Evolutionary conservation across 768 basidiomycete species (phyloP).

Genomic region (Rhizopogon sp.): DNA sequence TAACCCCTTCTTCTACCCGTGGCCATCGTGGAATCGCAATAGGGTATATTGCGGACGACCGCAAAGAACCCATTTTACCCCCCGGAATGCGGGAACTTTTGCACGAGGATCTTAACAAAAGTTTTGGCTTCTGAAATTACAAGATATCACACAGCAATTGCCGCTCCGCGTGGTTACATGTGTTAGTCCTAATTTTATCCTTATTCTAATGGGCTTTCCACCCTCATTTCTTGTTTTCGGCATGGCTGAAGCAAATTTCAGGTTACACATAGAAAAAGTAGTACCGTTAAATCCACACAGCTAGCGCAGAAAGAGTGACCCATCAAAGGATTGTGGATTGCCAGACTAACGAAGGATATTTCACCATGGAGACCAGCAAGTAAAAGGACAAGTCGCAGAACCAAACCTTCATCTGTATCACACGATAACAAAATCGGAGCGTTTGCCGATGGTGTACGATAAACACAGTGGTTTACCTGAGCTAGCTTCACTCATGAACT

Average conservation of each 20-base stretch:
- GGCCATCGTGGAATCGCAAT: neutral
- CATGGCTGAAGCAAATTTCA: neutral
- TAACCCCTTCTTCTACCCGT: neutral
- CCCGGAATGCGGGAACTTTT: conserved; percentile 87
- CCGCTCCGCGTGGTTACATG: neutral
- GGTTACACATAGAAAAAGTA: neutral
- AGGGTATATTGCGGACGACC: conserved; percentile 47
- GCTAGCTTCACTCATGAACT: no score
- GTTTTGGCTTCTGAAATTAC: conserved; percentile 68
- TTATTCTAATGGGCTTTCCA: neutral
- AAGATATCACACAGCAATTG: neutral
- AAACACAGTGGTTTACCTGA: no score
- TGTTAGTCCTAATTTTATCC: neutral
- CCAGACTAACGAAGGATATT: neutral
- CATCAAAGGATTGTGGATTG: neutral
- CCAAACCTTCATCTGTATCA: no score
- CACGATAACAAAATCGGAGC: no score
- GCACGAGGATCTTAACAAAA: conserved; percentile 79
- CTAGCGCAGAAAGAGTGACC: neutral
- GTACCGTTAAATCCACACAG: neutral
- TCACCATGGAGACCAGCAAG: neutral
- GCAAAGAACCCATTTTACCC: conserved; percentile 68
- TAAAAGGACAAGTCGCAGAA: no score
- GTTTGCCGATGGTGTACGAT: no score
- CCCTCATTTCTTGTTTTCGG: neutral